Evolutionary conservation across 2,329 filamentous ascomycete genomes (phyloP), one percentile per base, ranked within the genome.

Genomic region (Alternaria tenuissima): DNA sequence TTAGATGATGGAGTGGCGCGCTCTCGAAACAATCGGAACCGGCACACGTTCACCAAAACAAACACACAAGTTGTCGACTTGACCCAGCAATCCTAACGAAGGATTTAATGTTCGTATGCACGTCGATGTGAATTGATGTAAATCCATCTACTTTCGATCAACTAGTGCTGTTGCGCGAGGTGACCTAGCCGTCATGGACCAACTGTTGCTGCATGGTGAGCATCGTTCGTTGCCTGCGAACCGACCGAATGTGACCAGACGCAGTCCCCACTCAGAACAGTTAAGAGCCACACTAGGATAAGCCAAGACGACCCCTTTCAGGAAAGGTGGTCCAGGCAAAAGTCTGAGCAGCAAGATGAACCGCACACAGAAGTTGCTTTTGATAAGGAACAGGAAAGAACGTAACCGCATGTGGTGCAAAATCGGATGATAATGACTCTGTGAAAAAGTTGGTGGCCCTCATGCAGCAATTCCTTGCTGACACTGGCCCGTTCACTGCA

Each of bases 401-500:
- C 34, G 52, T 71, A 72, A 57, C 65, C 61, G 60, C 22, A 62
- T 66, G 61, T 42, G 65, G 67, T 34, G 14, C 32, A 28, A 28
- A 52, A 63, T 69, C 63, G 67, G 63, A 67, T 53, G 62, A 67
- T 68, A 64, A 59, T 62, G 62, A 60, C 46, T 60, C 53, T 63
- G 60, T 48, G 62, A 59, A 64, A 70, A 36, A 26, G 65, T 65
- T 70, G 63, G 68, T 61, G 52, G 48, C 47, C 52, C 39, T 38
- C 57, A 60, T 66, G 68, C 66, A 67, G 61, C 56, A 43, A 49
- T 39, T 42, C 57, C 65, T 62, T 66, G 65, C 55, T 52, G 61
- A 56, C 38, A 16, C 55, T 63, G 34, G 57, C 65, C 57, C 55
- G 64, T 49, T 72, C 64, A 70, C 65, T 49, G 64, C 67, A 62